Evolutionary conservation across 2,329 filamentous ascomycete species (phyloP).

Genomic region (Fusarium nelsonii): DNA sequence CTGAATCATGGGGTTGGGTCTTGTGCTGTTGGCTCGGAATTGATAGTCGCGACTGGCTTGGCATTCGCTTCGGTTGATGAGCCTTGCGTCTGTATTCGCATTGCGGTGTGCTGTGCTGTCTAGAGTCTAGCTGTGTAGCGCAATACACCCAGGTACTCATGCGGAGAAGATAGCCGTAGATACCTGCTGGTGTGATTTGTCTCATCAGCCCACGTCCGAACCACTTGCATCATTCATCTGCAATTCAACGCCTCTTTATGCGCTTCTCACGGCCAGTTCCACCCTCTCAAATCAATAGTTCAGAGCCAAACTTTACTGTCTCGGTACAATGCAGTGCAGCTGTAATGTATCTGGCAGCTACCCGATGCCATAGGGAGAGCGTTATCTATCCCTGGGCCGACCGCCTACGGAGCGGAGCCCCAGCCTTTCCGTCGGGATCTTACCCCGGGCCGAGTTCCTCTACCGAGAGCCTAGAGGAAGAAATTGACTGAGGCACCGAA

Average conservation of each 20-base stretch:
- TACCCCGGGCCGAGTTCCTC: slow-evolving; percentile 28
- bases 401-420: slow-evolving; percentile 8
- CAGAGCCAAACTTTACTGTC: neutral
- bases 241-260: slow-evolving; percentile 3
- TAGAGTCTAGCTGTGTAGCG: neutral
- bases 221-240: slow-evolving; percentile 2
- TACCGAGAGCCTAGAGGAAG: slow-evolving; percentile 8
- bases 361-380: neutral
- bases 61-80: slow-evolving; percentile 19
- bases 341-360: slow-evolving; percentile 4
- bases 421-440: slow-evolving; percentile 34
- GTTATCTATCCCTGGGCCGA: slow-evolving; percentile 3
- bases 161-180: slow-evolving; percentile 27
- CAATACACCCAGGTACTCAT: neutral
- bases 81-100: slow-evolving; percentile 28
- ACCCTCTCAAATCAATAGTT: neutral
- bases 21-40: slow-evolving; percentile 22
- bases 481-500: neutral
- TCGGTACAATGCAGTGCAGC: slow-evolving; percentile 1
- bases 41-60: slow-evolving; percentile 34
- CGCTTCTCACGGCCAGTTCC: slow-evolving; percentile 5
- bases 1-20: slow-evolving; percentile 25
- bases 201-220: slow-evolving; percentile 37
- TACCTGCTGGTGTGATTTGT: slow-evolving; percentile 11
- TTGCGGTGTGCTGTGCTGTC: slow-evolving; percentile 36